A percentile compares a stretch with the other conserved stretches of the same genome.
Evolutionary conservation across 2,329 filamentous ascomycete species (phyloP).

Genomic region (Aspergillus pseudoviridinutans): DNA sequence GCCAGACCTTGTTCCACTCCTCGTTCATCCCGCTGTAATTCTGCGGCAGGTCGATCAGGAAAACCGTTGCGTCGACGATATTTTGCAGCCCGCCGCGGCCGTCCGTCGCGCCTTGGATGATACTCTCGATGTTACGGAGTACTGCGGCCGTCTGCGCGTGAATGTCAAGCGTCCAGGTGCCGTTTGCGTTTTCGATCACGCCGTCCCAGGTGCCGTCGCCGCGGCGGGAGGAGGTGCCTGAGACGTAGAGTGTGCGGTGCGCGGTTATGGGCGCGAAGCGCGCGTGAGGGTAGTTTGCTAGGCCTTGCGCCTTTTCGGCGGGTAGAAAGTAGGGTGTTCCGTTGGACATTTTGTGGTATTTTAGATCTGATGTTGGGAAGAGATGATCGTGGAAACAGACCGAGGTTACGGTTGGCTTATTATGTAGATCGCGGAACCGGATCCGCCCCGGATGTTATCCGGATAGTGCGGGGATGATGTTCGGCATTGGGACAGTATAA

Average conservation of each 20-base stretch:
- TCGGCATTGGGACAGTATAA: not conserved
- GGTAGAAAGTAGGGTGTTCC: conserved; percentile 31
- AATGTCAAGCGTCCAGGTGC: conserved; percentile 33
- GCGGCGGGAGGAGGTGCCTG: conserved; percentile 36
- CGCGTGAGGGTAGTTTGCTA: conserved; percentile 36
- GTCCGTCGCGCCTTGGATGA: conserved; percentile 36
- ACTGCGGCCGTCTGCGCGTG: conserved; percentile 39
- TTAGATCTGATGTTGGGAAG: not conserved
- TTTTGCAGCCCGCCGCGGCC: conserved; percentile 36
- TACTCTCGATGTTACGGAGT: conserved; percentile 36
- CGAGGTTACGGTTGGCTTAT: not conserved
- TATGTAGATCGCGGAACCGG: not conserved
- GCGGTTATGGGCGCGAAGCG: conserved; percentile 26
- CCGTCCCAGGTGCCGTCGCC: conserved; percentile 38
- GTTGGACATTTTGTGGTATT: conserved; percentile 18
- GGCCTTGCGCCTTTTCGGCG: conserved; percentile 26
- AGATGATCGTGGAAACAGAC: not conserved
- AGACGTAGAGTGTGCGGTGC: conserved; percentile 39
- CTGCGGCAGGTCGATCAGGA: conserved; percentile 38
- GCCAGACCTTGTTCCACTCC: conserved; percentile 44
- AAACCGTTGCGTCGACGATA: conserved; percentile 41
- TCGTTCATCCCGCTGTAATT: conserved; percentile 45
- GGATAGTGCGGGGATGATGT: no score
- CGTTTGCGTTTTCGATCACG: conserved; percentile 33
- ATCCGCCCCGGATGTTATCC: not conserved